Percentiles rank a stretch among this genome's conserved stretches.
phyloP scores from a whole-genome alignment of 495 filamentous ascomycete genomes.

The Penicillium silybi region DNA sequence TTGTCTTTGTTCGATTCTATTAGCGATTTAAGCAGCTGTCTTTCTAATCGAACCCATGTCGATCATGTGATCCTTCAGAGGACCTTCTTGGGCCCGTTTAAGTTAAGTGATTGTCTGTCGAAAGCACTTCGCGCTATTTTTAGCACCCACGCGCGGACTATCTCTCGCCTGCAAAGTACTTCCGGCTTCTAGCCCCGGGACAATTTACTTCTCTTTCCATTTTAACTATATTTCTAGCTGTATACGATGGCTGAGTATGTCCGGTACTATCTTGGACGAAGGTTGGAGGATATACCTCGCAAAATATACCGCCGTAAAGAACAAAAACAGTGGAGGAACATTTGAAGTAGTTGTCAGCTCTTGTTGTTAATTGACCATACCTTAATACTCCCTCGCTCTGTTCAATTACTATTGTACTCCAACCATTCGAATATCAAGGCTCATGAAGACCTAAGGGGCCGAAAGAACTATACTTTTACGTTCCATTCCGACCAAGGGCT shows the following conservation, averaged over 20 bases:
- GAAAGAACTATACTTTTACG: too few relatives aligned
- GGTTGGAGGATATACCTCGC: too few relatives aligned
- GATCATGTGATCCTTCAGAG: too few relatives aligned
- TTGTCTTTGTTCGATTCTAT: too few relatives aligned
- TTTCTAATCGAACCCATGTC: too few relatives aligned
- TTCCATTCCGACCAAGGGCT: too few relatives aligned
- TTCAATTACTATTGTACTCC: neutral
- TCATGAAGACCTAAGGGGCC: neutral
- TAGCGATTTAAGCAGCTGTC: too few relatives aligned
- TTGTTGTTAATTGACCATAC: too few relatives aligned
- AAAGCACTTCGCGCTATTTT: neutral
- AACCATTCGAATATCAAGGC: neutral
- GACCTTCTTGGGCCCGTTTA: too few relatives aligned
- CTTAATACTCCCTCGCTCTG: neutral
- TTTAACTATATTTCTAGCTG: neutral
- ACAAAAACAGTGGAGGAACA: neutral
- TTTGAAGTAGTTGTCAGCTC: too few relatives aligned
- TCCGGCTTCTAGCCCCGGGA: neutral
- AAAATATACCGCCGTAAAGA: neutral
- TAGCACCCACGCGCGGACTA: neutral
- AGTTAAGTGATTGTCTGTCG: too few relatives aligned
- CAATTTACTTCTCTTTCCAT: neutral
- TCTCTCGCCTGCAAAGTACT: neutral
- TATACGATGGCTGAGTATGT: neutral
- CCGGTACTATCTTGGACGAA: neutral